Evolutionary conservation across 805 yeast species (phyloP).

Genomic region (Candida namnaoensis): DNA sequence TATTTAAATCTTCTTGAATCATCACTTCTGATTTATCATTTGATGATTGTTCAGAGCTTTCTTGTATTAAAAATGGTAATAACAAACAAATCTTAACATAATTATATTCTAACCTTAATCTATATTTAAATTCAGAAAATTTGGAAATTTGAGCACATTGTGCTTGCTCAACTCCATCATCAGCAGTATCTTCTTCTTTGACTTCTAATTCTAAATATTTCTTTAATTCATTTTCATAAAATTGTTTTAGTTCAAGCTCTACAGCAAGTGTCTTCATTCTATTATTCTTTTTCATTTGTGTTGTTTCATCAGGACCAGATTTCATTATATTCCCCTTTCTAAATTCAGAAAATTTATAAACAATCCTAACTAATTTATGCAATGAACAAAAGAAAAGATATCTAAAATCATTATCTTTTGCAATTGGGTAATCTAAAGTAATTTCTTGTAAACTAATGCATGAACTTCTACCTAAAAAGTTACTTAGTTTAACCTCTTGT

Average conservation of each 20-base stretch:
- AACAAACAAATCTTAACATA: not conserved
- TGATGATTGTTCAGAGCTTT: not conserved
- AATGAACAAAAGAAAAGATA: not conserved
- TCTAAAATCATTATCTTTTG: not conserved
- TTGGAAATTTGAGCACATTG: too few relatives aligned
- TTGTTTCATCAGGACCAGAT: not conserved
- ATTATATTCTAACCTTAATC: not conserved
- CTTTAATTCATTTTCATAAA: not conserved
- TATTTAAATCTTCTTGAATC: not conserved
- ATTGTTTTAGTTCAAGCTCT: not conserved
- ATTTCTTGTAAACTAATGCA: not conserved
- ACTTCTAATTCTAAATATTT: not conserved
- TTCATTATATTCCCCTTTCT: not conserved
- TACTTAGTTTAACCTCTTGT: not conserved
- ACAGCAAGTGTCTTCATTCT: not conserved
- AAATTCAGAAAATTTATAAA: not conserved
- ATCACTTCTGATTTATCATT: too few relatives aligned
- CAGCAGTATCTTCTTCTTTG: not conserved
- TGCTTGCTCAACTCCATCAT: too few relatives aligned
- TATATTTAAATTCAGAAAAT: not conserved
- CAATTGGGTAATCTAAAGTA: not conserved
- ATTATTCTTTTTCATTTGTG: not conserved
- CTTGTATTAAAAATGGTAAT: not conserved
- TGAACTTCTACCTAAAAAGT: not conserved
- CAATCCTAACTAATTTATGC: not conserved